These are phyloP conservation scores for Fraxinus sp. DNA, from an alignment of 305 asterid species.

Conservation along the genomic window DNA sequence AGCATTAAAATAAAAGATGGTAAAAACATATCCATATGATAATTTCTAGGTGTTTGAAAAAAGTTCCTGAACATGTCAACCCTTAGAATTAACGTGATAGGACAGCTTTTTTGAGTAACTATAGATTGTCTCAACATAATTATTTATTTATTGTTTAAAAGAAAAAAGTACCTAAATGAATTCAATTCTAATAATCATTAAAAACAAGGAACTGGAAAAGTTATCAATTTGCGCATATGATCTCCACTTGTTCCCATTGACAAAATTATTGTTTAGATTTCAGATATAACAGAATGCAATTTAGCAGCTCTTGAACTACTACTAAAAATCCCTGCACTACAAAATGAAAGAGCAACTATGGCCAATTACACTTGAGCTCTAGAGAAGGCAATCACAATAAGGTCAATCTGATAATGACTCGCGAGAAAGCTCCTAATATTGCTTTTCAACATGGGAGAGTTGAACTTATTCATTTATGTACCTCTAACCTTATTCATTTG, in stretches of 20 bases:
- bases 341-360: neutral
- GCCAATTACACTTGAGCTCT: neutral
- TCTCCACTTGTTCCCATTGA: too few species aligned
- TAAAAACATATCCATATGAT: neutral
- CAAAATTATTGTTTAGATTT: too few species aligned
- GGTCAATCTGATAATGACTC: neutral
- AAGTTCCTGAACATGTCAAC: neutral
- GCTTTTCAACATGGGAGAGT: neutral
- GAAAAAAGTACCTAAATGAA: too few species aligned
- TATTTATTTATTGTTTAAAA: too few species aligned
- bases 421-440: neutral
- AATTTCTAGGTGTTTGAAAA: neutral
- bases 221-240: too few species aligned
- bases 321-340: neutral
- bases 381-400: neutral
- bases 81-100: neutral
- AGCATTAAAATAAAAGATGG: constrained; percentile 16
- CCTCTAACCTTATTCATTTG: neutral
- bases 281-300: too few species aligned
- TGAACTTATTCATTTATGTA: neutral
- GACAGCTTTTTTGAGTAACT: neutral
- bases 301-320: neutral
- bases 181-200: too few species aligned
- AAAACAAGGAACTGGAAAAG: too few species aligned
- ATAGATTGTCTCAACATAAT: neutral